These are phyloP conservation scores for peach (Prunus persica) DNA, from an alignment of 306 rosid species.

Conservation along the genomic window Prunus_persica_NCBIv2 NC_034009.1:30053501-30054000, in stretches of 20 bases:
- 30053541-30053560: constrained; percentile 47
- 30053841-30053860: constrained; percentile 27
- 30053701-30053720: constrained; percentile 47
- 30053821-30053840: constrained; percentile 43
- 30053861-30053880: constrained; percentile 29
- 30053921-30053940: constrained; percentile 59
- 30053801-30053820: constrained; percentile 25
- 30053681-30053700: constrained; percentile 34
- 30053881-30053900: constrained; percentile 31
- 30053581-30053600: constrained; percentile 50
- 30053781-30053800: constrained; percentile 46
- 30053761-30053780: constrained; percentile 32
- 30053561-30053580: constrained; percentile 48
- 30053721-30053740: constrained; percentile 41
- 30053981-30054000: constrained; percentile 33
- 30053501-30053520: constrained; percentile 54
- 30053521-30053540: constrained; percentile 25
- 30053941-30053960: constrained; percentile 55
- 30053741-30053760: constrained; percentile 20
- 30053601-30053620: constrained; percentile 44
- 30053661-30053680: constrained; percentile 49
- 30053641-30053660: constrained; percentile 55
- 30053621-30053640: constrained; percentile 50
- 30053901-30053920: constrained; percentile 49
- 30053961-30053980: constrained; percentile 60